Percentiles rank a stretch among this genome's conserved stretches.
These are phyloP conservation scores for Aotearoamyces nothofagi DNA, from an alignment of 2,329 filamentous ascomycete species.

Conservation along the genomic window DNA sequence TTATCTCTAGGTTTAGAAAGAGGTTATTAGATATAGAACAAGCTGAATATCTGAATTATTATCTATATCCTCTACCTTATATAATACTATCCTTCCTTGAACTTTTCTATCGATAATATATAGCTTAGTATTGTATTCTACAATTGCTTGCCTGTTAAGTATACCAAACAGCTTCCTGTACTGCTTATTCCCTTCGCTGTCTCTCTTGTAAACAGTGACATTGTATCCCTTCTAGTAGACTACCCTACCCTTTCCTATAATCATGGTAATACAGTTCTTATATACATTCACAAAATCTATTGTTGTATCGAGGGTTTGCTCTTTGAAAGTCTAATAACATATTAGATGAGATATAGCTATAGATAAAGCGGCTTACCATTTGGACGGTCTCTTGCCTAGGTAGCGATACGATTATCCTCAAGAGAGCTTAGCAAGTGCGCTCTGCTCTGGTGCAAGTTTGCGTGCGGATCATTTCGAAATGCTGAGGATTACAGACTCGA, in stretches of 20 bases:
- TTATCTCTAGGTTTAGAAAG: background rate
- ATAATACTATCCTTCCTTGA: background rate
- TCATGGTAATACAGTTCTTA: constrained; percentile 1
- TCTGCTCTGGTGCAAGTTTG: no score
- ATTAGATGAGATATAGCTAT: constrained; percentile 2
- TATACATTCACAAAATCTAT: constrained; percentile 3
- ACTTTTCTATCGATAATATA: background rate
- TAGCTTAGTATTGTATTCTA: background rate
- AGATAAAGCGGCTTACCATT: constrained; percentile 2
- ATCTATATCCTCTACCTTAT: background rate
- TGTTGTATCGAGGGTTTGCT: constrained; percentile 4
- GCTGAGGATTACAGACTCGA: no score
- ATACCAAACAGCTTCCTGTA: constrained; percentile 4
- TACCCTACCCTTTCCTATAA: constrained; percentile 5
- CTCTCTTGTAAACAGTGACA: constrained; percentile 8
- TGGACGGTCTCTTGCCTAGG: background rate
- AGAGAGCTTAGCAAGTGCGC: no score
- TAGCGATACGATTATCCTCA: no score
- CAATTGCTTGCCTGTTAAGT: background rate
- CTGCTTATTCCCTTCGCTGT: constrained; percentile 5
- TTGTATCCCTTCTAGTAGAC: constrained; percentile 7
- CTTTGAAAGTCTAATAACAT: constrained; percentile 3
- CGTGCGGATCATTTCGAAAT: no score
- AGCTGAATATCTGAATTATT: background rate
- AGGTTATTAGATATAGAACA: background rate